A percentile compares a stretch with the other conserved stretches of the same genome.
Conservation (phyloP, 2,329 filamentous ascomycete genomes). For the Colletotrichum viniferum region DNA sequence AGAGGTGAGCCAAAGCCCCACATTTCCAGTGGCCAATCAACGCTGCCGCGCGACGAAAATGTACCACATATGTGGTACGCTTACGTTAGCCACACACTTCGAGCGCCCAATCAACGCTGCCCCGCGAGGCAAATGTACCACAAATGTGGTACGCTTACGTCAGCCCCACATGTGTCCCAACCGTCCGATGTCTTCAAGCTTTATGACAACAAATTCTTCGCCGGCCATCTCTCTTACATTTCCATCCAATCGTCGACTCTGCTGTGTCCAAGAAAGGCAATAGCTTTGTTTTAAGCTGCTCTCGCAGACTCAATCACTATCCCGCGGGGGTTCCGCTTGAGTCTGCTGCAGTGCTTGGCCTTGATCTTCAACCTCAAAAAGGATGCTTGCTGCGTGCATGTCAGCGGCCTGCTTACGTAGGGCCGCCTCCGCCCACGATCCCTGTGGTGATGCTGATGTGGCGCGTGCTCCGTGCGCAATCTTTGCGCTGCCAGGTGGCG, state of each 20-base stretch:
- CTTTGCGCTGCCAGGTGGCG: background rate
- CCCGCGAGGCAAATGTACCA: no score
- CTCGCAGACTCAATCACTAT: background rate
- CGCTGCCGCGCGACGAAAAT: background rate
- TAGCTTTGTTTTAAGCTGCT: background rate
- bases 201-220: background rate
- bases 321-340: background rate
- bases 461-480: background rate
- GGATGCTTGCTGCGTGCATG: background rate
- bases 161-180: background rate
- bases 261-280: background rate
- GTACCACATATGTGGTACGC: background rate
- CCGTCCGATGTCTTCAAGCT: background rate
- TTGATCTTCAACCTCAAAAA: background rate
- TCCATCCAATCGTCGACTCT: background rate
- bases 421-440: no score
- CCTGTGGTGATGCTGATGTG: no score
- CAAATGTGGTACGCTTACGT: background rate
- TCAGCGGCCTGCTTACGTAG: background rate
- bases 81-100: no score
- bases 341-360: background rate
- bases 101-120: no score
- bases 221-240: no score
- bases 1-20: background rate
- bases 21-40: background rate